A percentile compares a stretch with the other conserved stretches of the same genome.
Evolutionary conservation across 257 asterid genomes (phyloP).

Genomic region (Nicotiana noctiflora): DNA sequence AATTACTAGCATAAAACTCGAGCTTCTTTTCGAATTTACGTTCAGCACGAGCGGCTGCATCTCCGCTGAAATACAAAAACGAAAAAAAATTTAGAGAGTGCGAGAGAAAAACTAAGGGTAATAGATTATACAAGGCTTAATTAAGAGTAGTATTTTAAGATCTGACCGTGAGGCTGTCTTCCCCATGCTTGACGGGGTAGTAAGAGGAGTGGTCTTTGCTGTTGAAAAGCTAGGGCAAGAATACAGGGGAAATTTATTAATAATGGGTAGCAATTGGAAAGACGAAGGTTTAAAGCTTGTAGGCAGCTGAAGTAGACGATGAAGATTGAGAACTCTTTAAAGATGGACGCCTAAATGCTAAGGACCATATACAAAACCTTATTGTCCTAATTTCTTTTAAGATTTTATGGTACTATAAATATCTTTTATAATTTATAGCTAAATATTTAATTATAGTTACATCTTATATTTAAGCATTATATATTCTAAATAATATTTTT

Average conservation of each 20-base stretch:
- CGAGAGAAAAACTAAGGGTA: neutral
- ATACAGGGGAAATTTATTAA: neutral
- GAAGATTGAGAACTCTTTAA: too few species aligned
- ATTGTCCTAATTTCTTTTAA: too few species aligned
- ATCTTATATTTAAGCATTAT: too few species aligned
- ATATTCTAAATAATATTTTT: too few species aligned
- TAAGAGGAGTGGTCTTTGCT: neutral
- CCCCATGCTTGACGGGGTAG: slow-evolving; percentile 26
- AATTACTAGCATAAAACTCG: slow-evolving; percentile 54
- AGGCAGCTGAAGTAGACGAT: too few species aligned
- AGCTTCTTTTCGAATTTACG: slow-evolving; percentile 69
- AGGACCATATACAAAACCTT: too few species aligned
- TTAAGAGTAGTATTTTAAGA: neutral
- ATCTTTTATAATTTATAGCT: too few species aligned
- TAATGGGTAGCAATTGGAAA: neutral
- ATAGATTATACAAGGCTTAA: neutral
- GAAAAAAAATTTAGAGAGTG: neutral
- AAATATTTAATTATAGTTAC: too few species aligned
- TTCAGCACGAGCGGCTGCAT: slow-evolving; percentile 35
- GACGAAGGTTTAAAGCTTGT: too few species aligned
- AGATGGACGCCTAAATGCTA: too few species aligned
- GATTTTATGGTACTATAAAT: too few species aligned
- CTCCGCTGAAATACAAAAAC: slow-evolving; percentile 30
- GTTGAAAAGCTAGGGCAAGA: neutral
- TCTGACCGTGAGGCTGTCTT: slow-evolving; percentile 35